These are phyloP conservation scores for Yamadazyma endophytica DNA, from an alignment of 805 yeast genomes.

Conservation along the genomic window DNA sequence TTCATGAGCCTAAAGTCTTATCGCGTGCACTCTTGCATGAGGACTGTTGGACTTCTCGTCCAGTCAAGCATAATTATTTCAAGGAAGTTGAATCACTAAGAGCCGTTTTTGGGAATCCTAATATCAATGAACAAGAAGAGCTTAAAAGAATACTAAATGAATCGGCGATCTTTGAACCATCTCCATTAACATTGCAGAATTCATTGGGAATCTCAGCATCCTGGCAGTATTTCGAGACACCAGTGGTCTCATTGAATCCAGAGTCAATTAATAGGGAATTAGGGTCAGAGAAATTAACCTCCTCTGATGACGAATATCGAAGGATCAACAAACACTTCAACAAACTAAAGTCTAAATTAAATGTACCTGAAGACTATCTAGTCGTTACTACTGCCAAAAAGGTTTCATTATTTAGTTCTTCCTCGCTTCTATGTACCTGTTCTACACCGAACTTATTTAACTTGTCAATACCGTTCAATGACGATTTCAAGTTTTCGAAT, in stretches of 20 bases:
- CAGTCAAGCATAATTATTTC: constrained; percentile 38
- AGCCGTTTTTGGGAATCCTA: constrained; percentile 46
- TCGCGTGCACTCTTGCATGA: constrained; percentile 37
- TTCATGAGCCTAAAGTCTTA: constrained; percentile 20
- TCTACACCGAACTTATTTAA: constrained; percentile 41
- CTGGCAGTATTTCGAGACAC: constrained; percentile 32
- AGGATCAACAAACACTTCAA: constrained; percentile 23
- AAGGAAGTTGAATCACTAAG: constrained; percentile 44
- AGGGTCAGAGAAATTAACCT: constrained; percentile 16
- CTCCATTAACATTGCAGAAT: constrained; percentile 1
- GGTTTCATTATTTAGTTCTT: constrained; percentile 42
- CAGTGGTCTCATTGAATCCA: constrained; percentile 12
- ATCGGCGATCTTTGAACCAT: constrained; percentile 36
- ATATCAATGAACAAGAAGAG: constrained; percentile 26
- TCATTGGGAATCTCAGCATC: constrained; percentile 28
- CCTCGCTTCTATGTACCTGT: constrained; percentile 45
- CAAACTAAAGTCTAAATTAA: constrained; percentile 2
- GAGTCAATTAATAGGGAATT: too few species aligned
- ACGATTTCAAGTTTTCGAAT: constrained; percentile 29
- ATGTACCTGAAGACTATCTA: constrained; percentile 9
- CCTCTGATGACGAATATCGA: constrained; percentile 31
- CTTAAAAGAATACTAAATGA: constrained; percentile 30
- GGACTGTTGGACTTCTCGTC: constrained; percentile 52
- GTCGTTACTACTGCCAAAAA: constrained; percentile 43
- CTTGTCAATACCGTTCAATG: constrained; percentile 29